Conservation (phyloP, 2,329 filamentous ascomycete genomes). For the Fusarium abutilonis region DNA sequence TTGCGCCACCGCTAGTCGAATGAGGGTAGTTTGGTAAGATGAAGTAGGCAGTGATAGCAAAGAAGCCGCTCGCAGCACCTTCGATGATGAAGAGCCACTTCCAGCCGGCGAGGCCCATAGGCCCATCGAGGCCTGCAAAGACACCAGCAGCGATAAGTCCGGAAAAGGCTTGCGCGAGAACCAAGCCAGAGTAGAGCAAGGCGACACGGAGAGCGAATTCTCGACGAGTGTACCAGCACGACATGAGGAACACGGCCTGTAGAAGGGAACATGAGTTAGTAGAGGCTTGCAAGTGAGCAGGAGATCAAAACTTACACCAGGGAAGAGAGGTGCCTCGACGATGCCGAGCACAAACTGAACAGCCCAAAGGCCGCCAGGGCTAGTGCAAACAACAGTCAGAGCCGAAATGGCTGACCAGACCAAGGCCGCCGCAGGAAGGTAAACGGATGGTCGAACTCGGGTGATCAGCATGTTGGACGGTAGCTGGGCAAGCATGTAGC, state of each 20-base stretch:
- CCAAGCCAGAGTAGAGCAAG: conserved; percentile 65
- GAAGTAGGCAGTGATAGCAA: conserved; percentile 39
- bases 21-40: conserved; percentile 38
- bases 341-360: conserved; percentile 34
- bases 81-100: conserved; percentile 75
- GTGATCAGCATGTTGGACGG: conserved; percentile 36
- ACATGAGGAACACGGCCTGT: conserved; percentile 48
- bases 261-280: fast-evolving
- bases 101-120: conserved; percentile 66
- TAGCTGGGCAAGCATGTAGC: conserved; percentile 34
- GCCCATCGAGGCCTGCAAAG: conserved; percentile 52
- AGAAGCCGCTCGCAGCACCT: conserved; percentile 54
- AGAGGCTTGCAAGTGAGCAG: background rate
- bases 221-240: conserved; percentile 71
- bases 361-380: conserved; percentile 24
- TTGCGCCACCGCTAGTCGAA: conserved; percentile 17
- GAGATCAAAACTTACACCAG: conserved; percentile 23
- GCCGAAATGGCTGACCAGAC: conserved; percentile 32
- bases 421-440: conserved; percentile 20
- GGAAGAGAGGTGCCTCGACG: conserved; percentile 29
- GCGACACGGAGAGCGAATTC: conserved; percentile 70
- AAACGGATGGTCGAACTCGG: conserved; percentile 24
- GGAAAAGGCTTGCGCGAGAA: conserved; percentile 73
- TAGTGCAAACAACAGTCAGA: conserved; percentile 25
- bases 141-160: conserved; percentile 70